A percentile compares a stretch with the other conserved stretches of the same genome.
These are phyloP conservation scores for Mycena vitilis DNA, from an alignment of 768 basidiomycete species.

Conservation along the genomic window DNA sequence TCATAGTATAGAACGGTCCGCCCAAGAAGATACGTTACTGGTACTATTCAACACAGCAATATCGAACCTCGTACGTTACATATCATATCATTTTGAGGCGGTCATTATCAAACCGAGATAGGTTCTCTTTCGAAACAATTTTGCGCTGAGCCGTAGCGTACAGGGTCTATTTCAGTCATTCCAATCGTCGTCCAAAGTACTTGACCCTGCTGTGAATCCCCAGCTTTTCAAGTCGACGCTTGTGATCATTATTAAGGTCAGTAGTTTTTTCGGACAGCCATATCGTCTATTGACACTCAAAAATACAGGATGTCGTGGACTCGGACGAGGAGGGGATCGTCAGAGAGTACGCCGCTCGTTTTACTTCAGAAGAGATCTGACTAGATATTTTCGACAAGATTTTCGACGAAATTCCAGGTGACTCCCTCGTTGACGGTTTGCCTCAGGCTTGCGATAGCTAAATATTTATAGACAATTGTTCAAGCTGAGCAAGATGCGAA, in stretches of 20 bases:
- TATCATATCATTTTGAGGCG: background rate
- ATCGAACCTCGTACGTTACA: conserved; percentile 63
- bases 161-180: conserved; percentile 71
- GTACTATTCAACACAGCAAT: conserved; percentile 75
- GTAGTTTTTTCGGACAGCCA: background rate
- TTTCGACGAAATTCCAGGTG: conserved; percentile 60
- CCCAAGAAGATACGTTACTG: conserved; percentile 72
- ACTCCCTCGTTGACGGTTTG: background rate
- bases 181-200: conserved; percentile 64
- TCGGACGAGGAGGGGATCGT: conserved; percentile 68
- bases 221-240: conserved; percentile 68
- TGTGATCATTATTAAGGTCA: conserved; percentile 36
- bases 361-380: background rate
- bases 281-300: background rate
- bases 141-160: conserved; percentile 70
- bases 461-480: conserved; percentile 70
- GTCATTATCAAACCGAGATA: conserved; percentile 35
- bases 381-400: conserved; percentile 46
- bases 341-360: conserved; percentile 56
- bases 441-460: conserved; percentile 26
- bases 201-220: conserved; percentile 70
- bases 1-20: conserved; percentile 71
- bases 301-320: conserved; percentile 69
- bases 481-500: conserved; percentile 68
- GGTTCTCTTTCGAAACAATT: conserved; percentile 76